phyloP scores from a whole-genome alignment of 2,329 filamentous ascomycete genomes.

The Aspergillus alliaceus region DNA sequence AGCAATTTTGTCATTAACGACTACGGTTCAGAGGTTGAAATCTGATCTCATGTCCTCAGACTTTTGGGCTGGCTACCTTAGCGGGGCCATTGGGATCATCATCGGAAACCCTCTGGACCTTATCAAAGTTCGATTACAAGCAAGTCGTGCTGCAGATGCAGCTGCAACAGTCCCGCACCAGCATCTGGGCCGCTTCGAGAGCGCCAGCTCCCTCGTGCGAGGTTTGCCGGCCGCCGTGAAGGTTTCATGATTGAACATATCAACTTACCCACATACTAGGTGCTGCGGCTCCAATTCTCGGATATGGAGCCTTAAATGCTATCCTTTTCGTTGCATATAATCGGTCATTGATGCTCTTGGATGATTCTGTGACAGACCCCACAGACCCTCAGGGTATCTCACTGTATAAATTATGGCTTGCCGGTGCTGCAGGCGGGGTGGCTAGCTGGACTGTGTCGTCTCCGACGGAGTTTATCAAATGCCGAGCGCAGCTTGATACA shows the following conservation, averaged over 20 bases:
- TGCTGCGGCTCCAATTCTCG: conserved; percentile 79
- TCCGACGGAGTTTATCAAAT: conserved; percentile 89
- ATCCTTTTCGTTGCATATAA: conserved; percentile 91
- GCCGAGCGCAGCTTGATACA: conserved; percentile 70
- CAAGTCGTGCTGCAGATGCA: conserved; percentile 42
- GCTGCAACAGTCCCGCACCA: conserved; percentile 20
- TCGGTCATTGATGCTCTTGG: conserved; percentile 67
- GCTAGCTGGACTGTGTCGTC: conserved; percentile 84
- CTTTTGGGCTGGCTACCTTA: conserved; percentile 91
- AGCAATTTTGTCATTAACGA: neutral
- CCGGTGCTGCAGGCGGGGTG: conserved; percentile 78
- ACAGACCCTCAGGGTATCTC: conserved; percentile 46
- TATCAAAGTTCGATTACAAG: conserved; percentile 79
- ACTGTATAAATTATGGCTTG: conserved; percentile 70
- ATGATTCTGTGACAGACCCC: conserved; percentile 42
- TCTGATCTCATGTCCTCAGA: conserved; percentile 69
- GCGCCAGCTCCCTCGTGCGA: conserved; percentile 37
- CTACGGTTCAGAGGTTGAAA: neutral
- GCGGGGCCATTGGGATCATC: conserved; percentile 80
- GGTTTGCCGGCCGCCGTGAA: conserved; percentile 25
- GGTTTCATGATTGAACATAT: neutral
- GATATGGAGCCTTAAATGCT: conserved; percentile 88
- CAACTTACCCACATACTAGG: conserved; percentile 48
- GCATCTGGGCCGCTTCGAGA: conserved; percentile 35
- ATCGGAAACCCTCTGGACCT: conserved; percentile 85